Percentiles rank a stretch among this genome's conserved stretches.
Conservation (phyloP, 192 early-diverging fungal species). For the Geosiphon pyriformis region DNA sequence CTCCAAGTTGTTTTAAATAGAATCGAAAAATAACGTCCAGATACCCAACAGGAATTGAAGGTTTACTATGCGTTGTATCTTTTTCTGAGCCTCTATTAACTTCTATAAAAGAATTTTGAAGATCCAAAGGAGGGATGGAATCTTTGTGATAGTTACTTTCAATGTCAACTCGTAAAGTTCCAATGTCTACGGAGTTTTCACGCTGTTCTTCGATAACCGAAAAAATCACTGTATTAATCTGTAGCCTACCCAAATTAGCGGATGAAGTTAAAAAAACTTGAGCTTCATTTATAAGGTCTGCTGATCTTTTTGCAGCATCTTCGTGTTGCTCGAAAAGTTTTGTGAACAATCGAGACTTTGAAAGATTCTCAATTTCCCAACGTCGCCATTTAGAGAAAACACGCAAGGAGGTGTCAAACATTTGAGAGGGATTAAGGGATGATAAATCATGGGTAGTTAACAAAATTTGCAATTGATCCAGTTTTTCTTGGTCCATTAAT, state of each 20-base stretch:
- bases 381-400: conserved; percentile 53
- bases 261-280: conserved; percentile 33
- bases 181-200: conserved; percentile 44
- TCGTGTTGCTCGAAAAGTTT: conserved; percentile 37
- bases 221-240: conserved; percentile 37
- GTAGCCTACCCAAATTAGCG: conserved; percentile 34
- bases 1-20: conserved; percentile 33
- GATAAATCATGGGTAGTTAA: conserved; percentile 41
- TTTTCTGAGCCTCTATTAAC: not conserved
- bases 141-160: conserved; percentile 25
- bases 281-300: conserved; percentile 21
- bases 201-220: conserved; percentile 45
- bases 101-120: conserved; percentile 1
- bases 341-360: conserved; percentile 40
- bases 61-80: not conserved
- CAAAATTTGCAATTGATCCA: conserved; percentile 35
- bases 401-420: conserved; percentile 40
- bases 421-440: conserved; percentile 32
- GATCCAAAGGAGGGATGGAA: not conserved
- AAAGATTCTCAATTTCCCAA: conserved; percentile 58
- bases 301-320: not conserved
- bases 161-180: conserved; percentile 31
- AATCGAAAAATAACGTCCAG: conserved; percentile 38
- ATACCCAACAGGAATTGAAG: conserved; percentile 29
- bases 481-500: conserved; percentile 32